Evolutionary conservation across 208 protist species (phyloP).

Genomic region (Trypanosoma lewisi): DNA sequence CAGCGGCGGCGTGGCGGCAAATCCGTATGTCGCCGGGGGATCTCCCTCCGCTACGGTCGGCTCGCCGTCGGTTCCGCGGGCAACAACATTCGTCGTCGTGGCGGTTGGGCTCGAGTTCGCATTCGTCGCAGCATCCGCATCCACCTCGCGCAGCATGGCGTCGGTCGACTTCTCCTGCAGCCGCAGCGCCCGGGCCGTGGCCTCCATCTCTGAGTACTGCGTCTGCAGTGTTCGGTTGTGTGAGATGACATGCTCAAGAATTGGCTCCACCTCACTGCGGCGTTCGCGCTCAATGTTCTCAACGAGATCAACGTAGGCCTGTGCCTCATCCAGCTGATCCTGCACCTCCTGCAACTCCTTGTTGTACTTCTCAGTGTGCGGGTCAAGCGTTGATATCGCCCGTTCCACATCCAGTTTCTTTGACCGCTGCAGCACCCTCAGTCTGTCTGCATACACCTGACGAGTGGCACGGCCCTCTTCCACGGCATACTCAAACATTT

Average conservation of each 20-base stretch:
- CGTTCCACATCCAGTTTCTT: constrained; percentile 44
- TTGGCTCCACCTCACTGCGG: constrained; percentile 64
- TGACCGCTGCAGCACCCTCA: constrained; percentile 52
- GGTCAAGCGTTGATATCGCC: constrained; percentile 58
- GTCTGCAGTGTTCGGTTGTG: constrained; percentile 35
- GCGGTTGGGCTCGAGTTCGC: no score
- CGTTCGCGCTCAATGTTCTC: constrained; percentile 57
- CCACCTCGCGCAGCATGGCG: neutral
- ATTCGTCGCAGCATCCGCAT: neutral
- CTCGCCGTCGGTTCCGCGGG: neutral
- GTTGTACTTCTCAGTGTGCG: constrained; percentile 37
- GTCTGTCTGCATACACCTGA: constrained; percentile 62
- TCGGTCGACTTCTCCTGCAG: constrained; percentile 5
- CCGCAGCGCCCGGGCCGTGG: neutral
- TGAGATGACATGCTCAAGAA: constrained; percentile 54
- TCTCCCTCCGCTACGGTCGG: neutral
- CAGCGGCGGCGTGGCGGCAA: neutral
- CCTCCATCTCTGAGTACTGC: constrained; percentile 7
- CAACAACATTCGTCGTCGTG: neutral
- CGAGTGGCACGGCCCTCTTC: constrained; percentile 79
- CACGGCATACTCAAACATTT: constrained; percentile 74
- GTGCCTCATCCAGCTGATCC: constrained; percentile 60
- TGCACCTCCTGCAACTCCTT: constrained; percentile 39
- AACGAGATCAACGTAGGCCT: constrained; percentile 64
- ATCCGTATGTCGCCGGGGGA: neutral